A percentile compares a stretch with the other conserved stretches of the same genome.
These are phyloP conservation scores for Cardamine occulta DNA, from an alignment of 345 rosid species.

Conservation along the genomic window DNA sequence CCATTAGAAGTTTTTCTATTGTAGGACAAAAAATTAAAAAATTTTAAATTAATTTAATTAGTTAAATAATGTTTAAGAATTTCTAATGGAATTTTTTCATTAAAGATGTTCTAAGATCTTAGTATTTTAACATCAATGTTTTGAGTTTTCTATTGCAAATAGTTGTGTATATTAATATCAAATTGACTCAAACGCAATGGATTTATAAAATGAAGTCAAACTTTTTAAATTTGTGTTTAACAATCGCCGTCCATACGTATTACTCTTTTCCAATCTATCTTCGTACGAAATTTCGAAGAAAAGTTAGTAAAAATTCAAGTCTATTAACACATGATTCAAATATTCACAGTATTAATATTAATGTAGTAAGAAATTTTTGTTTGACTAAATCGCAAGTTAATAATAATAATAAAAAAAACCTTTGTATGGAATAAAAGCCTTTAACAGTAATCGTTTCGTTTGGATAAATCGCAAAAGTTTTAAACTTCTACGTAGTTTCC, in stretches of 20 bases:
- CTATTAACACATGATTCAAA: conserved; percentile 9
- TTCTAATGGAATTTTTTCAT: too few relatives aligned
- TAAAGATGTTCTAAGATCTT: too few relatives aligned
- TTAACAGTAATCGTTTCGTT: conserved; percentile 38
- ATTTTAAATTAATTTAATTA: too few relatives aligned
- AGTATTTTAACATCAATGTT: neutral
- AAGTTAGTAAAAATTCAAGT: neutral
- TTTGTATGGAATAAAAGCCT: neutral
- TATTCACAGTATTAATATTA: conserved; percentile 1
- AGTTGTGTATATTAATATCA: neutral
- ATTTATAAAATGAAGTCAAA: neutral
- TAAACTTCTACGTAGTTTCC: conserved; percentile 17
- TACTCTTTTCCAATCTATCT: neutral
- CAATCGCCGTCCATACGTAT: neutral
- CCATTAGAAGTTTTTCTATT: too few relatives aligned
- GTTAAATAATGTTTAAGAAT: too few relatives aligned
- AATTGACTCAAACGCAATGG: neutral
- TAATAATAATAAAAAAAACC: conserved; percentile 6
- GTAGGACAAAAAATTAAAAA: too few relatives aligned
- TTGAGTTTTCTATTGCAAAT: neutral
- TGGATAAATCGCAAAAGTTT: conserved; percentile 19
- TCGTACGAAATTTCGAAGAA: neutral
- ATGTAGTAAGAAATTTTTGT: neutral
- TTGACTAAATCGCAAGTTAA: neutral
- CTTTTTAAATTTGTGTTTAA: neutral